Conservation (phyloP, 768 basidiomycete species). For the Pleurotus ostreatus region DNA sequence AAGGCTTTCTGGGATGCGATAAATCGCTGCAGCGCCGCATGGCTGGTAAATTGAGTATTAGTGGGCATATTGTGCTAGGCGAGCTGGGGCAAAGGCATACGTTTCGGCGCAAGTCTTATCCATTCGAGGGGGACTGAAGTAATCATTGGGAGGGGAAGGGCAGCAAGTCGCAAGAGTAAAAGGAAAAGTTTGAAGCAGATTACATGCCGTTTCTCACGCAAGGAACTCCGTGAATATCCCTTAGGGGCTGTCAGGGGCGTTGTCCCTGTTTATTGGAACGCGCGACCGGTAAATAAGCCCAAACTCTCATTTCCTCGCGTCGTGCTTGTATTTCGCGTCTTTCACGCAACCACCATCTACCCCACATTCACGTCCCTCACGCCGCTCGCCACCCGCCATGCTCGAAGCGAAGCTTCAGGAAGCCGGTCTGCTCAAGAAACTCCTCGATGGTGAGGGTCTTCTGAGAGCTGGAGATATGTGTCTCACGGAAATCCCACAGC, state of each 20-base stretch:
- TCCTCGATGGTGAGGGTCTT: conserved; percentile 75
- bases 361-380: not conserved
- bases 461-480: not conserved
- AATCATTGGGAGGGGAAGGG: conserved; percentile 2
- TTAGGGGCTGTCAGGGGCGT: too few species aligned
- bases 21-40: conserved; percentile 65
- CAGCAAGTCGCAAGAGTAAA: not conserved
- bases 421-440: conserved; percentile 86
- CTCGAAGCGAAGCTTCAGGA: conserved; percentile 89
- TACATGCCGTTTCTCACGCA: conserved; percentile 6
- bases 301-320: not conserved
- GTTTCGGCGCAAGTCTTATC: conserved; percentile 34
- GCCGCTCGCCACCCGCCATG: conserved; percentile 37
- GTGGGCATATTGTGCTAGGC: not conserved
- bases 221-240: not conserved
- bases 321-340: not conserved
- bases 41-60: conserved; percentile 26
- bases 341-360: conserved; percentile 1
- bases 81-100: conserved; percentile 21
- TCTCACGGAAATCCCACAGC: conserved; percentile 42
- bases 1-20: conserved; percentile 57
- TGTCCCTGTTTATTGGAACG: not conserved
- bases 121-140: conserved; percentile 18
- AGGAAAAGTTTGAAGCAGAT: conserved; percentile 6
- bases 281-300: conserved; percentile 1